phyloP scores from a whole-genome alignment of 164 flowering plant genomes.

The Vitis vinifera region ASM3070453v1 NC_081809.1:4577501-4578000 shows the following conservation, averaged over 20 bases:
- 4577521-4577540: no score
- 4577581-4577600: no score
- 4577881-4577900: constrained; percentile 71
- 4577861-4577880: constrained; percentile 80
- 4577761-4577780: not conserved
- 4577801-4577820: no score
- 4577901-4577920: constrained; percentile 94
- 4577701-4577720: not conserved
- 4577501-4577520: no score
- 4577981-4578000: not conserved
- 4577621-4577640: no score
- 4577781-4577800: not conserved
- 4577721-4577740: not conserved
- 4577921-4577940: constrained; percentile 54
- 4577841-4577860: constrained; percentile 16
- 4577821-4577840: not conserved
- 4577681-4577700: no score
- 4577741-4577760: not conserved
- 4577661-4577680: no score
- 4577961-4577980: not conserved
- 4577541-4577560: no score
- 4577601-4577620: no score
- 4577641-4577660: no score
- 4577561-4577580: no score
- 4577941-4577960: not conserved